These are phyloP conservation scores for Macrophomina tecta DNA, from an alignment of 2,329 filamentous ascomycete genomes.

Conservation along the genomic window DNA sequence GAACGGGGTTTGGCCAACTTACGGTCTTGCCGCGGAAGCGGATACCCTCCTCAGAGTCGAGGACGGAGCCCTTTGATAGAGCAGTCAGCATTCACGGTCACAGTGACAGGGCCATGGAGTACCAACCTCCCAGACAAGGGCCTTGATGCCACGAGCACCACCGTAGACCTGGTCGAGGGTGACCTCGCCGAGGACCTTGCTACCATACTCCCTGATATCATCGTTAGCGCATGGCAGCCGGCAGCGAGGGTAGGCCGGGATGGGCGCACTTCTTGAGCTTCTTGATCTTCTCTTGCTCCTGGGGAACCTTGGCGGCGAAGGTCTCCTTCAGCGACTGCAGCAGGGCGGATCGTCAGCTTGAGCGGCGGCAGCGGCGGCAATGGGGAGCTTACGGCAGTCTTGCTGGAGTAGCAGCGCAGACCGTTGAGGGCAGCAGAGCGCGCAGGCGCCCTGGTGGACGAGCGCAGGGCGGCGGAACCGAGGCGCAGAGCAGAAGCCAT, in stretches of 20 bases:
- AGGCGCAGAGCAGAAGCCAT: constrained; percentile 88
- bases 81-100: constrained; percentile 19
- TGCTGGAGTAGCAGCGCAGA: constrained; percentile 89
- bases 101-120: neutral
- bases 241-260: constrained; percentile 22
- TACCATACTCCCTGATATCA: constrained; percentile 79
- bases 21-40: constrained; percentile 97
- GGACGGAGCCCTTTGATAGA: constrained; percentile 74
- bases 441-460: constrained; percentile 71
- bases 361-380: constrained; percentile 30
- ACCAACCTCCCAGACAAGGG: constrained; percentile 89
- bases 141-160: constrained; percentile 98
- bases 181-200: constrained; percentile 95
- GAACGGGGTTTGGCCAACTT: constrained; percentile 37
- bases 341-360: constrained; percentile 23
- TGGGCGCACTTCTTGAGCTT: constrained; percentile 85
- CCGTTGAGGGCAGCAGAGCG: constrained; percentile 78
- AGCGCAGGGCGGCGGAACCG: constrained; percentile 80
- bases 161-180: constrained; percentile 99
- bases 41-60: constrained; percentile 98
- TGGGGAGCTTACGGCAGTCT: constrained; percentile 73
- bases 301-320: constrained; percentile 93
- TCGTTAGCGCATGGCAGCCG: constrained; percentile 37
- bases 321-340: constrained; percentile 93
- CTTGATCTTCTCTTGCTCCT: constrained; percentile 99